phyloP scores from a whole-genome alignment of 2,329 filamentous ascomycete species.

The Microdochium paspali region DNA sequence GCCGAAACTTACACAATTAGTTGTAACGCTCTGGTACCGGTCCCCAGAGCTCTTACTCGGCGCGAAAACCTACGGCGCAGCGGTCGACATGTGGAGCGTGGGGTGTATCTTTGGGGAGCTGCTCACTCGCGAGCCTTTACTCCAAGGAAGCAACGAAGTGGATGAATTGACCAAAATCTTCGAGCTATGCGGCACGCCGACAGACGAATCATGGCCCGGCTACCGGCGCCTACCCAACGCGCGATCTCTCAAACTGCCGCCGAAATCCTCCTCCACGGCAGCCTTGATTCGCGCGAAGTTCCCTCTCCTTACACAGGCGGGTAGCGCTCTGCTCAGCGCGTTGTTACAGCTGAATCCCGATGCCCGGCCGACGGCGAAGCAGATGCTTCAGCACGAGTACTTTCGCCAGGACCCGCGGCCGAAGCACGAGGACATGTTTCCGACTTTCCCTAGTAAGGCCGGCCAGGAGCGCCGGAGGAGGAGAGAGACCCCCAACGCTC shows the following conservation, averaged over 20 bases:
- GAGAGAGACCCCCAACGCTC: slow-evolving; percentile 72
- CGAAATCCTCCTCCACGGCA: slow-evolving; percentile 23
- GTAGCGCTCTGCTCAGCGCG: slow-evolving; percentile 56
- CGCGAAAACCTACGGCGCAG: slow-evolving; percentile 60
- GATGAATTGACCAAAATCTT: slow-evolving; percentile 86
- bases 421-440: slow-evolving; percentile 87
- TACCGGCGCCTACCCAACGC: slow-evolving; percentile 87
- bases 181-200: slow-evolving; percentile 78
- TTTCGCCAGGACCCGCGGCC: slow-evolving; percentile 84
- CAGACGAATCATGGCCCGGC: slow-evolving; percentile 71
- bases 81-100: slow-evolving; percentile 91
- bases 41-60: slow-evolving; percentile 85
- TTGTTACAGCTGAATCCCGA: slow-evolving; percentile 70
- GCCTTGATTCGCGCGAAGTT: slow-evolving; percentile 67
- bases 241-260: slow-evolving; percentile 48
- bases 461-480: slow-evolving; percentile 75
- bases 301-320: slow-evolving; percentile 69
- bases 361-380: slow-evolving; percentile 57
- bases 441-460: slow-evolving; percentile 92
- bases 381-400: slow-evolving; percentile 73
- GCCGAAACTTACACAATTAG: slow-evolving; percentile 75
- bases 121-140: slow-evolving; percentile 68
- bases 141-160: slow-evolving; percentile 88
- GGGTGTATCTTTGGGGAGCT: slow-evolving; percentile 95
- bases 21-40: slow-evolving; percentile 96